Evolutionary conservation across 192 early-diverging fungal species (phyloP).

Genomic region (Geranomyces variabilis): DNA sequence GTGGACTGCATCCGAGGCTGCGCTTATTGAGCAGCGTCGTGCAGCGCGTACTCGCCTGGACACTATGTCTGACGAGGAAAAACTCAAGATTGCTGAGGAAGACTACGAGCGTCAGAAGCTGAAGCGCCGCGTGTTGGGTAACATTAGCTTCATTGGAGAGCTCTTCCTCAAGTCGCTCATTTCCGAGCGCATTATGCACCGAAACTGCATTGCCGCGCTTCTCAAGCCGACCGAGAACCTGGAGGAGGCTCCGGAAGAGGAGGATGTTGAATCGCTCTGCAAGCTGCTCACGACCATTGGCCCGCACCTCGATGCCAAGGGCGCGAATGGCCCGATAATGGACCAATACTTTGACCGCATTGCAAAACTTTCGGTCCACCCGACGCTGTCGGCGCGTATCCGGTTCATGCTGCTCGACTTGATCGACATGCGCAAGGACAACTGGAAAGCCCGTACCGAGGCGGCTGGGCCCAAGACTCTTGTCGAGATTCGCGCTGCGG

Average conservation of each 20-base stretch:
- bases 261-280: conserved; percentile 91
- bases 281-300: conserved; percentile 92
- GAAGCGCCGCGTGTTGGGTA: conserved; percentile 92
- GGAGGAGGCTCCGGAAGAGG: conserved; percentile 79
- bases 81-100: conserved; percentile 58
- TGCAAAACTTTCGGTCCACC: conserved; percentile 69
- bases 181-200: conserved; percentile 93
- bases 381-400: conserved; percentile 79
- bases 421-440: conserved; percentile 76
- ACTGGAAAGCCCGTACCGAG: conserved; percentile 74
- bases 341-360: conserved; percentile 89
- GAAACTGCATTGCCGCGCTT: conserved; percentile 79
- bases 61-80: conserved; percentile 69
- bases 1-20: conserved; percentile 55
- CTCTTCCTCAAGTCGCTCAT: conserved; percentile 90
- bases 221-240: conserved; percentile 57
- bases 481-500: conserved; percentile 86
- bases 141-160: conserved; percentile 94
- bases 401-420: conserved; percentile 92
- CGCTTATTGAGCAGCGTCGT: conserved; percentile 33
- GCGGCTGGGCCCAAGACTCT: conserved; percentile 84
- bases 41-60: conserved; percentile 47
- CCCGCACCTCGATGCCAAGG: conserved; percentile 70
- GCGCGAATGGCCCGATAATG: conserved; percentile 65
- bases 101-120: conserved; percentile 83